Conservation (phyloP, 495 filamentous ascomycete genomes). For the Baudoinia panamericana region DNA sequence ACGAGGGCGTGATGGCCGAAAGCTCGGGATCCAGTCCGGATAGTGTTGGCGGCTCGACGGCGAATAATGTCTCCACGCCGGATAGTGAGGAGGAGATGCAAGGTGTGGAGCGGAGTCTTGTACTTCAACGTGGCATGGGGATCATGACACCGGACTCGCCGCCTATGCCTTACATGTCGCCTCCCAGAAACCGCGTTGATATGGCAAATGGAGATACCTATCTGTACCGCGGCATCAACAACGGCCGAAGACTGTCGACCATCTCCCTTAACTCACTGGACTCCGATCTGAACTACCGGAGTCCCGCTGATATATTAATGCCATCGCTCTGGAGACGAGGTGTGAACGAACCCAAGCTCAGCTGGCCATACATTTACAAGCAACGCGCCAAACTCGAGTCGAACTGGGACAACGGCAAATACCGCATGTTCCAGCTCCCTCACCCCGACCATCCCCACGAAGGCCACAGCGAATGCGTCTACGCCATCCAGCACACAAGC, state of each 20-base stretch:
- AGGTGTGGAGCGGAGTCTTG: conserved; percentile 11
- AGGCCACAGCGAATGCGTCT: conserved; percentile 84
- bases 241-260: no score
- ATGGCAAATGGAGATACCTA: no score
- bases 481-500: conserved; percentile 76
- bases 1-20: conserved; percentile 5
- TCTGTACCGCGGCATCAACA: no score
- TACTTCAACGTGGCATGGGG: no score
- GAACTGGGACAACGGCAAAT: conserved; percentile 79
- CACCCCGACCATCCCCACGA: conserved; percentile 69
- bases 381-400: conserved; percentile 73
- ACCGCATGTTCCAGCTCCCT: conserved; percentile 76
- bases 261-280: neutral
- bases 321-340: neutral
- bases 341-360: conserved; percentile 42
- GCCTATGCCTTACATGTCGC: neutral
- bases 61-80: neutral
- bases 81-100: conserved; percentile 4
- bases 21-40: no score
- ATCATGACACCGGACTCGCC: neutral
- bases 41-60: no score
- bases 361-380: conserved; percentile 81
- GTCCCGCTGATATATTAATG: neutral
- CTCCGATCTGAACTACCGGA: neutral
- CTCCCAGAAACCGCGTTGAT: no score